These are phyloP conservation scores for Candida gigantensis DNA, from an alignment of 1,139 yeast genomes.

Conservation along the genomic window DNA sequence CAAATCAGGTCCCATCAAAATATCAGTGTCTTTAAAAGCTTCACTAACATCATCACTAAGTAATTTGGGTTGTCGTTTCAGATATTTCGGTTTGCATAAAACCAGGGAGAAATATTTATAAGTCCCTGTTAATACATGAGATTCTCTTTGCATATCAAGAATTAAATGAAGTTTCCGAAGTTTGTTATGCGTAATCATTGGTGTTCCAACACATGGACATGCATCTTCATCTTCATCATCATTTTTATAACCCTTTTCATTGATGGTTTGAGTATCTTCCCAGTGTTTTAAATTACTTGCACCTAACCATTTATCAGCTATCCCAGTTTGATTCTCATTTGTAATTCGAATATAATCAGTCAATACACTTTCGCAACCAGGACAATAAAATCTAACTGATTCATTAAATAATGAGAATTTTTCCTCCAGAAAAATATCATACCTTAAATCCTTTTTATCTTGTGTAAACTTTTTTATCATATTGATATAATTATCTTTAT, in stretches of 20 bases:
- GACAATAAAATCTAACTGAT: slow-evolving; percentile 20
- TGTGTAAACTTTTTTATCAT: slow-evolving; percentile 1
- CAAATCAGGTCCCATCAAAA: not conserved
- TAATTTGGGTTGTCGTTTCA: slow-evolving; percentile 3
- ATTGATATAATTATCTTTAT: not conserved
- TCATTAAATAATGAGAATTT: too few relatives aligned
- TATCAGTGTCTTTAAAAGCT: slow-evolving; percentile 11
- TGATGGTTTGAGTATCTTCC: too few relatives aligned
- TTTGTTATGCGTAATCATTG: slow-evolving; percentile 19
- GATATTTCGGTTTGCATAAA: slow-evolving; percentile 4
- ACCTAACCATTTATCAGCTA: too few relatives aligned
- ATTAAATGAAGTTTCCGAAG: slow-evolving; percentile 24
- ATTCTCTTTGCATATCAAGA: slow-evolving; percentile 18
- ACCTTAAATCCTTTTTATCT: slow-evolving; percentile 3
- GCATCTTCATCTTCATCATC: not conserved
- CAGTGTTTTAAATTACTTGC: too few relatives aligned
- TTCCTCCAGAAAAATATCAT: slow-evolving; percentile 1
- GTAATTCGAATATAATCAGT: slow-evolving; percentile 18
- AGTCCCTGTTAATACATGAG: slow-evolving; percentile 16
- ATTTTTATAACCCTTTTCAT: slow-evolving; percentile 12
- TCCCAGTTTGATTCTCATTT: slow-evolving; percentile 20
- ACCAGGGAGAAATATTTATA: slow-evolving; percentile 11
- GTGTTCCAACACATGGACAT: slow-evolving; percentile 1
- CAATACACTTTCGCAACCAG: slow-evolving; percentile 19
- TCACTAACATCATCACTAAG: slow-evolving; percentile 3